Evolutionary conservation across 2,329 filamentous ascomycete genomes (phyloP), one percentile per base, ranked within the genome.

Genomic region (Monosporascus sp.): DNA sequence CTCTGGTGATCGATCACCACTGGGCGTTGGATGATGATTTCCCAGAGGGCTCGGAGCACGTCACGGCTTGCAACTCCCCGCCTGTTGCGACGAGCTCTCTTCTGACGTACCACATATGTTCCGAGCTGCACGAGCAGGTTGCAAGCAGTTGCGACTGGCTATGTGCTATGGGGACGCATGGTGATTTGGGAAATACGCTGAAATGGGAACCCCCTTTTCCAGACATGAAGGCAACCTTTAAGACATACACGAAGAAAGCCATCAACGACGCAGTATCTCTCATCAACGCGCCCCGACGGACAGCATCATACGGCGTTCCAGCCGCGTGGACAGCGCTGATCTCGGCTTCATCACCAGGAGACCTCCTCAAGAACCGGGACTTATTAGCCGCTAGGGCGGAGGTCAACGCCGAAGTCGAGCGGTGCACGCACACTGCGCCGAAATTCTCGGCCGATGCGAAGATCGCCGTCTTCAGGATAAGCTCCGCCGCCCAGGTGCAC

Each of bases 191-290:
- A 15, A 85, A 79, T 39, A 77, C 77, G 0, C 57, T 87, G 17
- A 87, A 86, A 63, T 88, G 85, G 85, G 70, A 80, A 22, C 75
- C 77, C 0, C 85, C 85, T 0, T 87, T 88, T 56, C 85, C 85
- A 1, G 80, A 87, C 55, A 86, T 88, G 82, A 74, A 71, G 18
- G 65, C 73, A 1, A 78, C 78, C 0, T 81, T 88, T 59, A 86
- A 85, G 59, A 70, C 65, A 15, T 74, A 85, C 60, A 81, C 81
- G 0, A 87, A 84, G 59, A 86, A 83, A 58, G 69, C 77, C 0
- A 67, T 88, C 51, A 86, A 84, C 55, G 78, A 83, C 15, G 82
- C 83, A 3, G 82, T 87, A 0, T 79, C 81, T 0, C 74, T 84
- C 2, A 72, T 88, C 55, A 88, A 88, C 58, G 84, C 84, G 20